Evolutionary conservation across 306 rosid genomes (phyloP).

Genomic region (Cotoneaster glaucophyllus): DNA sequence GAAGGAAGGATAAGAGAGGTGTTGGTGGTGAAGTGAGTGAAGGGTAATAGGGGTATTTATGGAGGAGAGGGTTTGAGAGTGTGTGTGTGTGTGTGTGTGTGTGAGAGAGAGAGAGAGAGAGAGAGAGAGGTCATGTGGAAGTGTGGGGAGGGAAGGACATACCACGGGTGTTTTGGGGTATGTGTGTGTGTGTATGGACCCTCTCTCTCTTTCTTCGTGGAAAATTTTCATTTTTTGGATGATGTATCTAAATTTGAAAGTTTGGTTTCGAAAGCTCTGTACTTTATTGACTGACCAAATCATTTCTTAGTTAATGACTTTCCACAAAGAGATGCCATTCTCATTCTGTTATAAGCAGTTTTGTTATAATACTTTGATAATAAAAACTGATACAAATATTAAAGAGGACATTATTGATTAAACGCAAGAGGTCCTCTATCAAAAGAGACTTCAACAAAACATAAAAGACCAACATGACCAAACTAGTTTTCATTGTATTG

Average conservation of each 20-base stretch:
- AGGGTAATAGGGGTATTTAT: slow-evolving; percentile 45
- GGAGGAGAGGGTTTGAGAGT: slow-evolving; percentile 9
- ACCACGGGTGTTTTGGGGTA: slow-evolving; percentile 17
- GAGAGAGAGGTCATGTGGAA: slow-evolving; percentile 26
- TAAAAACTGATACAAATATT: too few species aligned
- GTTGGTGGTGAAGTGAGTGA: slow-evolving; percentile 9
- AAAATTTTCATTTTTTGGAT: neutral
- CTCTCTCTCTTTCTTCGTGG: neutral
- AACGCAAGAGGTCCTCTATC: neutral
- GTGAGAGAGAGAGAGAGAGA: slow-evolving; percentile 1
- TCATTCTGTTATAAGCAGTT: neutral
- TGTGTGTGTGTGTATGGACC: slow-evolving; percentile 21
- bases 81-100: too few species aligned
- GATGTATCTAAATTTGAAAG: neutral
- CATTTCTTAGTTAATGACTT: neutral
- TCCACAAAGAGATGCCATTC: neutral
- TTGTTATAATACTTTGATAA: too few species aligned
- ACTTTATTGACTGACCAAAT: neutral
- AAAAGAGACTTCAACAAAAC: too few species aligned
- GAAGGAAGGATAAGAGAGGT: neutral
- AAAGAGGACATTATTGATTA: too few species aligned
- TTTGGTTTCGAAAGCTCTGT: neutral
- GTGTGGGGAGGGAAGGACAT: slow-evolving; percentile 20
- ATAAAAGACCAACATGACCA: neutral
- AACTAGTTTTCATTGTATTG: neutral